Evolutionary conservation across 352 stramenopile genomes (phyloP), one percentile per base, ranked within the genome.

Genomic region (Plasmopara viticola): DNA sequence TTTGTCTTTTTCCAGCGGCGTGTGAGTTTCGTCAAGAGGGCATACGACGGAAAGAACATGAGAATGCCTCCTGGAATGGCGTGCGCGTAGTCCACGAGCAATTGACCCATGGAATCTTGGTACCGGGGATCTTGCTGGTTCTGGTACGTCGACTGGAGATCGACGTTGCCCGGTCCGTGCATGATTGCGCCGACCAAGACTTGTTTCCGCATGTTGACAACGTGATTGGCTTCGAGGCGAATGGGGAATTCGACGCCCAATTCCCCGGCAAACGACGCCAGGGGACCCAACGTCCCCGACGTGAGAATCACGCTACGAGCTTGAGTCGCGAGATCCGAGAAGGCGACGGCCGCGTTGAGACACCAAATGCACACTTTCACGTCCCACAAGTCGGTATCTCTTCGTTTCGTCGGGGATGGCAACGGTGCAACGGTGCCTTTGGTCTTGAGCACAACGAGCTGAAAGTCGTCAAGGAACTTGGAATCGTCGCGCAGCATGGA

Each of bases 31-130:
- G 83, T 64, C 66, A 95, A 78, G 12, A 95, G 62, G 6, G 66
- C 79, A 47, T 95, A 95, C 0, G 85, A 95, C 17, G 85, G 83
- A 47, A 95, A 80, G 49, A 95, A 95, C 70, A 95, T 89, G 13
- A 95, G 66, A 14, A 95, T 65, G 4, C 85, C 85, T 6, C 84
- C 83, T 3, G 85, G 85, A 4, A 95, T 68, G 12, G 76, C 59
- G 38, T 76, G 64, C 0, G 74, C 56, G 58, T 89, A 91, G 56
- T 90, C 71, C 12, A 82, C 48, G 9, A 94, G 58, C 46, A 93
- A 60, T 34, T 89, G 66, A 0, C 85, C 83, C 58, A 95, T 74
- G 4, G 80, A 78, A 53, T 95, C 85, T 56, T 95, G 82, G 44
- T 94, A 95, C 35, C 56, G 58, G 8, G 81, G 74, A 48, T 84